Evolutionary conservation across 441 rosid genomes (phyloP), one percentile per base, ranked within the genome.

Genomic region (Codiaeum variegatum): DNA sequence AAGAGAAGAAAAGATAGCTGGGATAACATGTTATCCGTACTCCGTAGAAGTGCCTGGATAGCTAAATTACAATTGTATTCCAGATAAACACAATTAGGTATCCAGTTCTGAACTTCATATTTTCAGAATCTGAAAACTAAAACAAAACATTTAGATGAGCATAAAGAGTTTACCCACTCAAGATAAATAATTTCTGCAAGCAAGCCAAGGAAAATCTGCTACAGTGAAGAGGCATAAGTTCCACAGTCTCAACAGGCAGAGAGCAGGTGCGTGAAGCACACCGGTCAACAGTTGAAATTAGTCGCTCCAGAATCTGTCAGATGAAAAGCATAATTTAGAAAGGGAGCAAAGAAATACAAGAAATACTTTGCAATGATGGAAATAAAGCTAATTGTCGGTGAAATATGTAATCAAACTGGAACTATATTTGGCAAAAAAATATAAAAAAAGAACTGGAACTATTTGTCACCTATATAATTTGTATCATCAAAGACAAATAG

Each of bases 221-320:
- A 82, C 98, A 96, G 67, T 96, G 92, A 51, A 78, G 56, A 79
- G 99, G 99, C 97, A 93, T 89, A 76, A 96, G 96, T 83, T 90
- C 94, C 72, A 93, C 97, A 23, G 97, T 96, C 82, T 91, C 97
- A 78, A 93, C 47, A 55, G 99, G 99, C 78, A 96, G 82, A 69
- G 96, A 88, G 90, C 95, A 89, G 52, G 98, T 96, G 42, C 99
- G 97, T 67, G 98, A 93, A 70, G 97, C 98, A 82, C 99, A 96
- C n/a, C 92, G 96, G 72, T 96, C 99, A 79, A 96, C 74, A 72
- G 97, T 93, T 58, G 90, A 88, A 76, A 96, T 80, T 69, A 96
- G 85, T 69, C 98, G 88, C 76, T 81, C 89, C 81, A 96, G 80
- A 81, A 93, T 85, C 99, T 93, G 83, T 40, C 67, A 76, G 76